A percentile compares a stretch with the other conserved stretches of the same genome.
Conservation (phyloP, 495 filamentous ascomycete species). For the Platismatia glauca region DNA sequence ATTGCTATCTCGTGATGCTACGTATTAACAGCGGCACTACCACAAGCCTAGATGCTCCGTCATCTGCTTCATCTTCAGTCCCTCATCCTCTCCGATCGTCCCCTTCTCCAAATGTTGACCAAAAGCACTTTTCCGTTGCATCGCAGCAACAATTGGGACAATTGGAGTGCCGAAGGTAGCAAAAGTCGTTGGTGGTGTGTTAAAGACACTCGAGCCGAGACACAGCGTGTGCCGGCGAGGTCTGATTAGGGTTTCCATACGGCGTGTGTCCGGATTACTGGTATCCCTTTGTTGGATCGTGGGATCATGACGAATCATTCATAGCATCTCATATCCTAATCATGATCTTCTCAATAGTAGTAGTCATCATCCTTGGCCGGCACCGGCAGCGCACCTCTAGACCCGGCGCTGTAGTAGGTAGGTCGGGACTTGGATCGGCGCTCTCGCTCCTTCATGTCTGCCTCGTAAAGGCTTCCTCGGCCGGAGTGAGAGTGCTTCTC, state of each 20-base stretch:
- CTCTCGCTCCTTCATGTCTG: slow-evolving; percentile 21
- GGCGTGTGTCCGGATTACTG: slow-evolving; percentile 1
- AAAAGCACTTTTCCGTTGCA: neutral
- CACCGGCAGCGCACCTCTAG: slow-evolving; percentile 11
- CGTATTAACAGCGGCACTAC: neutral
- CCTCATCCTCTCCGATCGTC: neutral
- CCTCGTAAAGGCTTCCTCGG: slow-evolving; percentile 19
- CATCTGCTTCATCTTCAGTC: neutral
- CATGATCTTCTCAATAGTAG: neutral
- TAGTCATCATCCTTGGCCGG: slow-evolving; percentile 14
- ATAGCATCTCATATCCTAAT: neutral
- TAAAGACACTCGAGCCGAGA: neutral
- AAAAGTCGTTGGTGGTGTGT: neutral
- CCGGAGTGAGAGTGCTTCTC: slow-evolving; percentile 14
- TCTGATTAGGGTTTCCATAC: neutral
- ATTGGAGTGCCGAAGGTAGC: neutral
- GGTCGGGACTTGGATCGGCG: slow-evolving; percentile 5
- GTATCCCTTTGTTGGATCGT: neutral
- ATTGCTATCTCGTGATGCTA: neutral
- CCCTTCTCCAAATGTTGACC: neutral
- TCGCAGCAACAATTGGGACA: neutral
- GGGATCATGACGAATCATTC: neutral
- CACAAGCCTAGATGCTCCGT: neutral
- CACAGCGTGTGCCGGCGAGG: neutral
- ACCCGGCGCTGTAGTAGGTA: neutral